Evolutionary conservation across 2,329 filamentous ascomycete species (phyloP).

Genomic region (Exophiala viscosa): DNA sequence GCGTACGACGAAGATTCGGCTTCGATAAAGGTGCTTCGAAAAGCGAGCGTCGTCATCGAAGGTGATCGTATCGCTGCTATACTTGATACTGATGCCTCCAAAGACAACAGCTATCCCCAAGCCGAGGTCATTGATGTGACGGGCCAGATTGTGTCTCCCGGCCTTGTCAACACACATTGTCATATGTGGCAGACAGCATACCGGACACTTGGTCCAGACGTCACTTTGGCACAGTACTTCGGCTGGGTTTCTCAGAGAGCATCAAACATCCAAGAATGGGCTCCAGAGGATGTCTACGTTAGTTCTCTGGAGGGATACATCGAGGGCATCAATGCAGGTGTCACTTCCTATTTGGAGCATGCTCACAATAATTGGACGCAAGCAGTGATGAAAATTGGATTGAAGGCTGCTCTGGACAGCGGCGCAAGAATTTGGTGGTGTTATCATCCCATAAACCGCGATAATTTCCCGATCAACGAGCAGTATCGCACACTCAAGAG

Average conservation of each 20-base stretch:
- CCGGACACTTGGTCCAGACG: conserved; percentile 53
- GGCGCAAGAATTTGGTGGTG: conserved; percentile 24
- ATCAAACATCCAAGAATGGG: conserved; percentile 41
- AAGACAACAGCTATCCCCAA: not conserved
- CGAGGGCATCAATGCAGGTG: conserved; percentile 8
- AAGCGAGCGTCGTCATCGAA: not conserved
- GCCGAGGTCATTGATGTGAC: conserved; percentile 35
- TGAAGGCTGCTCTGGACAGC: conserved; percentile 29
- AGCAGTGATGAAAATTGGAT: conserved; percentile 26
- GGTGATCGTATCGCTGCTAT: not conserved
- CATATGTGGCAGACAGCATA: conserved; percentile 48
- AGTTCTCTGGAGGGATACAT: conserved; percentile 25
- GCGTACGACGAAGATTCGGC: not conserved
- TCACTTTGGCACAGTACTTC: conserved; percentile 49
- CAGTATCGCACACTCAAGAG: not conserved
- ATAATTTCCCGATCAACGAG: not conserved
- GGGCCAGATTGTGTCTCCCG: conserved; percentile 29
- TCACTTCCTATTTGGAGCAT: conserved; percentile 31
- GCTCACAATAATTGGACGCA: conserved; percentile 28
- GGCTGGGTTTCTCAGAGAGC: not conserved
- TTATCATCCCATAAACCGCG: not conserved
- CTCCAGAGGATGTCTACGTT: conserved; percentile 46
- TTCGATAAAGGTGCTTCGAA: not conserved
- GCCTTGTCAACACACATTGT: conserved; percentile 32
- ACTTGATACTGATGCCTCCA: not conserved